phyloP scores from a whole-genome alignment of 1,139 yeast genomes.

The Candida frijolesensis region DNA sequence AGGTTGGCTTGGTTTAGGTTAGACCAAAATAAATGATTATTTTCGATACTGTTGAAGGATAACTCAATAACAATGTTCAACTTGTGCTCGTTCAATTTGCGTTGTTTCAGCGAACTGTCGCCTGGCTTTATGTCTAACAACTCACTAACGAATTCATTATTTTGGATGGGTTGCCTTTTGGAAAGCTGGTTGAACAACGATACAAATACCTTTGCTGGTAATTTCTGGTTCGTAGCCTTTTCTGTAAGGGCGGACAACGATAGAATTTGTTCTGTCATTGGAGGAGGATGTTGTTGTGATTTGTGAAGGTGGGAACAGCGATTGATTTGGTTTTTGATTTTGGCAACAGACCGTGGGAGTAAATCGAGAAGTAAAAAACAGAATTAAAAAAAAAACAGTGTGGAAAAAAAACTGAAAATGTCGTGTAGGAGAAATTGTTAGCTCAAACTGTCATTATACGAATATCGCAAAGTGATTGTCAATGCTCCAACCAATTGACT shows the following conservation, averaged over 20 bases:
- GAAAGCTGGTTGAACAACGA: constrained; percentile 12
- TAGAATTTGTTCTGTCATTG: constrained; percentile 1
- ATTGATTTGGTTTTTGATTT: not conserved
- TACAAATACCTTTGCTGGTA: constrained; percentile 11
- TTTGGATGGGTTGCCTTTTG: constrained; percentile 4
- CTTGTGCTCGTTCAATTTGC: constrained; percentile 8
- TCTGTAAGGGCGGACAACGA: constrained; percentile 10
- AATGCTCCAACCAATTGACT: not conserved
- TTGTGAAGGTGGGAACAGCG: not conserved
- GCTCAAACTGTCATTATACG: no score
- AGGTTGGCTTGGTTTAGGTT: constrained; percentile 7
- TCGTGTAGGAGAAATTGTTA: not conserved
- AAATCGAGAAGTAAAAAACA: not conserved
- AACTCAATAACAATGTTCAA: constrained; percentile 9
- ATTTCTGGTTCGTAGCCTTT: constrained; percentile 11
- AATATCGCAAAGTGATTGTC: no score
- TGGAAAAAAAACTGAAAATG: not conserved
- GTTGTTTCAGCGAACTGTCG: not conserved
- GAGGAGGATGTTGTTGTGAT: not conserved
- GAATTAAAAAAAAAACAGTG: not conserved
- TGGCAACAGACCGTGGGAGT: not conserved
- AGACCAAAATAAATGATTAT: constrained; percentile 12
- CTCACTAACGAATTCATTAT: constrained; percentile 11
- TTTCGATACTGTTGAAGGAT: constrained; percentile 10
- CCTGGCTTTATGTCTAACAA: constrained; percentile 6